These are phyloP conservation scores for Huntiella savannae DNA, from an alignment of 2,329 filamentous ascomycete species.

Conservation along the genomic window DNA sequence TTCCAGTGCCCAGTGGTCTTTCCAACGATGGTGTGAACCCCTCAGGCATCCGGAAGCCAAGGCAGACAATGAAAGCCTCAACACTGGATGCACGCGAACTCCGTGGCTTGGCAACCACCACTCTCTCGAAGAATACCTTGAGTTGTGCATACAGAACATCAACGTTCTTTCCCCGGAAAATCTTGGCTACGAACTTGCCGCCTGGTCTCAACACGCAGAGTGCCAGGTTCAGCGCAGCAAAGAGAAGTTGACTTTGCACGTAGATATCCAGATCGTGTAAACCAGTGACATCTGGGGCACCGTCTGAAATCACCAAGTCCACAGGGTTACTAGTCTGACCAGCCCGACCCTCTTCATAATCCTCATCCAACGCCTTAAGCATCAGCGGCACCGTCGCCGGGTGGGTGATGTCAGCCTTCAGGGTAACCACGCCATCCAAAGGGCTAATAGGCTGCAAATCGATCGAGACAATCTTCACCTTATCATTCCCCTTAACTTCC, in stretches of 20 bases:
- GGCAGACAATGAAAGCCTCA: constrained; percentile 89
- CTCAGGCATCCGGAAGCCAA: constrained; percentile 64
- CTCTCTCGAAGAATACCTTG: constrained; percentile 69
- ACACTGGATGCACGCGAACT: constrained; percentile 92
- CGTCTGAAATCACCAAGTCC: constrained; percentile 86
- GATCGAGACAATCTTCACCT: constrained; percentile 70
- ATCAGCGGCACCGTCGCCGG: constrained; percentile 84
- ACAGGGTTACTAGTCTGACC: constrained; percentile 53
- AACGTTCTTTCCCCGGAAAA: constrained; percentile 89
- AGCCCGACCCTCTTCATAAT: constrained; percentile 29
- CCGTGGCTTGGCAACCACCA: constrained; percentile 81
- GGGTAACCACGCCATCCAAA: constrained; percentile 74
- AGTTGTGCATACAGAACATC: constrained; percentile 88
- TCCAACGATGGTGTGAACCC: constrained; percentile 61
- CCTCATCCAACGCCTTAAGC: constrained; percentile 63
- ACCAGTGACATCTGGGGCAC: constrained; percentile 89
- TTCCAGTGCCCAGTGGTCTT: constrained; percentile 50
- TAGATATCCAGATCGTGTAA: constrained; percentile 97
- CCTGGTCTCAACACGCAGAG: constrained; percentile 82
- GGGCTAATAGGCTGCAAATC: constrained; percentile 93
- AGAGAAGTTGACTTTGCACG: constrained; percentile 86
- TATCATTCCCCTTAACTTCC: constrained; percentile 9
- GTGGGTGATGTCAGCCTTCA: constrained; percentile 93
- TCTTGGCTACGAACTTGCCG: constrained; percentile 94
- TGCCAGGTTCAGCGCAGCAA: constrained; percentile 81